A percentile compares a stretch with the other conserved stretches of the same genome.
Conservation (phyloP, 306 rosid species). For the Castanea mollissima region DNA sequence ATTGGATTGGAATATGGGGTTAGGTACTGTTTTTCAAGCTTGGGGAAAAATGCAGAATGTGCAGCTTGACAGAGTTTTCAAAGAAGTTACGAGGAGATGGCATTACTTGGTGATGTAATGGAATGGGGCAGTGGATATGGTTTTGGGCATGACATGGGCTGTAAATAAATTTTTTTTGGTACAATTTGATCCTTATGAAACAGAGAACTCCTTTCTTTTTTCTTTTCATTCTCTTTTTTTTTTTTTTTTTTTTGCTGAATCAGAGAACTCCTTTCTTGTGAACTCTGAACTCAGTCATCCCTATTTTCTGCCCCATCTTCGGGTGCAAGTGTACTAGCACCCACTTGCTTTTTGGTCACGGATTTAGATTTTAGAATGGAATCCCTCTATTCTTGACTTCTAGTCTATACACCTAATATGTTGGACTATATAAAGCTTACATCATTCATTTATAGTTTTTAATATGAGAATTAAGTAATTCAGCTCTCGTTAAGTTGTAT, state of each 20-base stretch:
- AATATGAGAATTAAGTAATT: too few species aligned
- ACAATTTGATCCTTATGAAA: not conserved
- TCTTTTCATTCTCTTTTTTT: too few species aligned
- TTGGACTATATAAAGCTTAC: too few species aligned
- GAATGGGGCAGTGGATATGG: not conserved
- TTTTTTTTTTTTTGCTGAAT: too few species aligned
- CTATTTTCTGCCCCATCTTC: not conserved
- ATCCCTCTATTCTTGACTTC: too few species aligned
- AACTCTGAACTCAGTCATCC: slow-evolving; percentile 1
- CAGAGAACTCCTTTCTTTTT: not conserved
- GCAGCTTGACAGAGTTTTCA: not conserved
- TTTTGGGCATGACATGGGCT: not conserved
- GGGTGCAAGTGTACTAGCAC: not conserved
- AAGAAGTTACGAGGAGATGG: not conserved
- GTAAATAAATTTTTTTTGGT: not conserved
- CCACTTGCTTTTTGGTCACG: not conserved
- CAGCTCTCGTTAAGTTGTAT: too few species aligned
- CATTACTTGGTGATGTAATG: slow-evolving; percentile 3
- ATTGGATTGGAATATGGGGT: too few species aligned
- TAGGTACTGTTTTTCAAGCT: too few species aligned
- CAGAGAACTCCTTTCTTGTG: not conserved
- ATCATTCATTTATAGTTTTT: too few species aligned
- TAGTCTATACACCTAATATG: too few species aligned
- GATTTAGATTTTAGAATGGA: too few species aligned
- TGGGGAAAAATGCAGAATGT: not conserved